phyloP scores from a whole-genome alignment of 352 stramenopile genomes.

The Phytophthora sansomeana region DNA sequence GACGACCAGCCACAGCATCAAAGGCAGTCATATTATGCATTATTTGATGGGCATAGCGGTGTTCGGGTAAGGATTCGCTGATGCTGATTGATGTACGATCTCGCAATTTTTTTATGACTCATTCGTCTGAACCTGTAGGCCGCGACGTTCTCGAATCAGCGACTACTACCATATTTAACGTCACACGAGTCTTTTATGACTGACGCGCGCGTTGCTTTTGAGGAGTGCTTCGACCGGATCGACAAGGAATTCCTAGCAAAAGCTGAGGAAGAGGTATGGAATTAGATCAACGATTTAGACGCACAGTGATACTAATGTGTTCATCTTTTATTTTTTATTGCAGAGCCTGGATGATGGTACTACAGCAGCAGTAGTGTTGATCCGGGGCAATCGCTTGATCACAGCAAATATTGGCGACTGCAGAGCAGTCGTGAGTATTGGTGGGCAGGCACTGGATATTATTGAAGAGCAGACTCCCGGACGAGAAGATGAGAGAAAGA shows the following conservation, averaged over 20 bases:
- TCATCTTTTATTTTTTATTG: not conserved
- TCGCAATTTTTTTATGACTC: conserved; percentile 1
- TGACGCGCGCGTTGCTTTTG: conserved; percentile 71
- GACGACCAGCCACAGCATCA: conserved; percentile 43
- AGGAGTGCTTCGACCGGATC: conserved; percentile 79
- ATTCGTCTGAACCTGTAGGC: conserved; percentile 43
- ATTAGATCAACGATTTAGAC: too few relatives aligned
- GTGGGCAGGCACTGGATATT: conserved; percentile 83
- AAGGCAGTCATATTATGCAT: conserved; percentile 77
- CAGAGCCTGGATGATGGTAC: conserved; percentile 78
- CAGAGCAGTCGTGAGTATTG: conserved; percentile 84
- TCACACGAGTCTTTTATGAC: conserved; percentile 70
- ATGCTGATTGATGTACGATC: not conserved
- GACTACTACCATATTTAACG: conserved; percentile 72
- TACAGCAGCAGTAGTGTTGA: conserved; percentile 81
- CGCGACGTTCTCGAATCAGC: conserved; percentile 79
- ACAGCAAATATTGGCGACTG: conserved; percentile 91
- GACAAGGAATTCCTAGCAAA: conserved; percentile 81
- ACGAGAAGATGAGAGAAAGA: conserved; percentile 68
- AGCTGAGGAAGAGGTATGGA: conserved; percentile 60
- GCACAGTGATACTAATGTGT: not conserved
- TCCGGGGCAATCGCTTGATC: conserved; percentile 82
- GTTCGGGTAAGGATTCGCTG: conserved; percentile 57
- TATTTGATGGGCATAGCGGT: conserved; percentile 88
- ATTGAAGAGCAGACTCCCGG: conserved; percentile 90